Base-by-base conservation (phyloP, 805 yeast species). In the Maudiozyma bulderi region DNA sequence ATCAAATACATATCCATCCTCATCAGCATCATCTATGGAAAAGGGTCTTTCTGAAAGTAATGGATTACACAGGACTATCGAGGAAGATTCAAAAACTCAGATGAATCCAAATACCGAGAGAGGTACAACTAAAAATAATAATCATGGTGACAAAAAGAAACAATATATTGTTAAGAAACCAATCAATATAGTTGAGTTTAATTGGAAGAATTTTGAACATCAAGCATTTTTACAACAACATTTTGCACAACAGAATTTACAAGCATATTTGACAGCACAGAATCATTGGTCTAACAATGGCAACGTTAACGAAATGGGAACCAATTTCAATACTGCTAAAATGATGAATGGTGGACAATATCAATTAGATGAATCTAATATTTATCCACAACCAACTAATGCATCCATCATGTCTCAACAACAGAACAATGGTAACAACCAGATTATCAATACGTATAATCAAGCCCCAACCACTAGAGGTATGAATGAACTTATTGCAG, bases 171-270 rank as follows among this genome's bases (percentile, higher is more conserved):
- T 66, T 8, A 65, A 64, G 48, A 67, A 65, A 47, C 66, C 69
- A 3, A 48, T 61, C 3, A 60, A 59, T 28, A 51, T 57, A 7
- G 54, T 61, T 8, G 69, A 64, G 43, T 62, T 62, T 45, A 68
- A 65, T 44, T 66, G 70, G 70, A 58, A 58, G 47, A 57, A 54
- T 29, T 60, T 66, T 49, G 68, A 61, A 49, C 65, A 63, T 40
- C 67, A 64, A 47, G 69, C 69, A 2, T 59, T 61, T 48, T 52
- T 60, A 48, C 66, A 63, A 43, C 69, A 66, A 50, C 64, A 64
- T 47, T 52, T 56, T 15, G 70, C 69, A 8, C 67, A 64, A 50
- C 66, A 64, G 48, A 65, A 61, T 48, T 47, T 66, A 38, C 66
- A 65, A 48, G 63, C 65, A 1, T 66, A 64, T 42, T 46, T 66